These are phyloP conservation scores for Cladorrhinum sp. DNA, from an alignment of 2,329 filamentous ascomycete genomes.

Conservation along the genomic window DNA sequence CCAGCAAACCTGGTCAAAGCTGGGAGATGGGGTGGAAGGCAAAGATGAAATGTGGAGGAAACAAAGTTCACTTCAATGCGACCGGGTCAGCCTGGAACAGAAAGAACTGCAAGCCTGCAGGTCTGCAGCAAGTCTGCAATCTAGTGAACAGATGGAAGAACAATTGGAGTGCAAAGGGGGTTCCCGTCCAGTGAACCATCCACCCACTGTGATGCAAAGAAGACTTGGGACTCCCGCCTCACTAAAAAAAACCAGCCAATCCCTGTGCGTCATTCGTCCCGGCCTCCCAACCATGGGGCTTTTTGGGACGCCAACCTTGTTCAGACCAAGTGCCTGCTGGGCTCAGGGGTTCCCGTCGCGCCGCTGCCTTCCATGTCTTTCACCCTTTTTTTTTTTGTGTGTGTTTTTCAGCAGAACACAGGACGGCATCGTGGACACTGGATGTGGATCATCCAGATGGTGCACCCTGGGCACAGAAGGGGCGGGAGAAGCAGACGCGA, in stretches of 20 bases:
- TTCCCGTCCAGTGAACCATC: background rate
- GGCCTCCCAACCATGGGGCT: background rate
- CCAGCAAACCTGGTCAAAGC: constrained; percentile 1
- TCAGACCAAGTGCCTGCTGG: background rate
- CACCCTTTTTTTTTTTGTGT: background rate
- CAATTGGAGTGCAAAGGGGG: constrained; percentile 2
- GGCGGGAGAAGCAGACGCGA: background rate
- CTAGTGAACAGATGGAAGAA: background rate
- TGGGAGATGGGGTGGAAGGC: background rate
- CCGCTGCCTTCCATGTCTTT: background rate
- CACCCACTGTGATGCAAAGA: background rate
- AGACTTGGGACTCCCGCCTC: constrained; percentile 1
- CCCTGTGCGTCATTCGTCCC: background rate
- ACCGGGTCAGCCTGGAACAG: constrained; percentile 4
- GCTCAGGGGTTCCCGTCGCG: background rate
- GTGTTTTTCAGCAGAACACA: background rate
- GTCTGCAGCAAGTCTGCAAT: background rate
- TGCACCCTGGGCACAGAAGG: background rate
- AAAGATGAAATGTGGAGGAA: constrained; percentile 7
- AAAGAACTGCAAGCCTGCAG: background rate
- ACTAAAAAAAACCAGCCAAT: background rate
- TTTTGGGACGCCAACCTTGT: background rate
- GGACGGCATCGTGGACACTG: background rate
- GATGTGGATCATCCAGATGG: background rate
- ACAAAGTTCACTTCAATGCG: constrained; percentile 11